Percentiles rank a stretch among this genome's conserved stretches.
Evolutionary conservation across 2,329 filamentous ascomycete genomes (phyloP).

Genomic region (Dactylellina sp.): DNA sequence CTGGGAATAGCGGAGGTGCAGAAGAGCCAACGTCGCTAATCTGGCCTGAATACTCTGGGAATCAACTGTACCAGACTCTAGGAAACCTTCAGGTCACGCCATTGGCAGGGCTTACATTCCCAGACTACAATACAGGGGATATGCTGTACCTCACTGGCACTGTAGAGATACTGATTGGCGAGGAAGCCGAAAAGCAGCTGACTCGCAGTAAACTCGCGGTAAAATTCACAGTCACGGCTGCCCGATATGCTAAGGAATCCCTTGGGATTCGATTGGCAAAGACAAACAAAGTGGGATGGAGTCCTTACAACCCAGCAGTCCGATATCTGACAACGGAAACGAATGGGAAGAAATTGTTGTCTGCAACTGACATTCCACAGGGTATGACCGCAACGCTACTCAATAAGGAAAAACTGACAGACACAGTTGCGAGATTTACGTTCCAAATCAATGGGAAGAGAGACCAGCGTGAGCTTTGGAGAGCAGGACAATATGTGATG

Average conservation of each 20-base stretch:
- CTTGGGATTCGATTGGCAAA: slow-evolving; percentile 75
- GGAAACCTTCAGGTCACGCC: slow-evolving; percentile 79
- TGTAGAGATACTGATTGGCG: slow-evolving; percentile 74
- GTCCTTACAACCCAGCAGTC: slow-evolving; percentile 83
- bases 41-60: slow-evolving; percentile 88
- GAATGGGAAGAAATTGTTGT: slow-evolving; percentile 38
- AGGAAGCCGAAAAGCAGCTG: slow-evolving; percentile 73
- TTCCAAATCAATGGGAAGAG: slow-evolving; percentile 63
- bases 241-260: slow-evolving; percentile 73
- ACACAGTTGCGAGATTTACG: slow-evolving; percentile 74
- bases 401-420: slow-evolving; percentile 72
- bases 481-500: slow-evolving; percentile 80
- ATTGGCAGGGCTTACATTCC: slow-evolving; percentile 76
- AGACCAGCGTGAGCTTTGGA: slow-evolving; percentile 67
- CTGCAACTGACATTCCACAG: slow-evolving; percentile 55
- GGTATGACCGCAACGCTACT: slow-evolving; percentile 69
- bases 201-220: slow-evolving; percentile 79
- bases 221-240: slow-evolving; percentile 72
- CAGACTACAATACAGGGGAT: slow-evolving; percentile 78
- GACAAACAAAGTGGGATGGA: slow-evolving; percentile 65
- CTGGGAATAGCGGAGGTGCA: slow-evolving; percentile 59
- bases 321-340: slow-evolving; percentile 74
- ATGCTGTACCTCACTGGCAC: slow-evolving; percentile 80
- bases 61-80: slow-evolving; percentile 83
- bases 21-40: slow-evolving; percentile 66